These are phyloP conservation scores for Aspergillus sp. DNA, from an alignment of 2,329 filamentous ascomycete species.

Conservation along the genomic window DNA sequence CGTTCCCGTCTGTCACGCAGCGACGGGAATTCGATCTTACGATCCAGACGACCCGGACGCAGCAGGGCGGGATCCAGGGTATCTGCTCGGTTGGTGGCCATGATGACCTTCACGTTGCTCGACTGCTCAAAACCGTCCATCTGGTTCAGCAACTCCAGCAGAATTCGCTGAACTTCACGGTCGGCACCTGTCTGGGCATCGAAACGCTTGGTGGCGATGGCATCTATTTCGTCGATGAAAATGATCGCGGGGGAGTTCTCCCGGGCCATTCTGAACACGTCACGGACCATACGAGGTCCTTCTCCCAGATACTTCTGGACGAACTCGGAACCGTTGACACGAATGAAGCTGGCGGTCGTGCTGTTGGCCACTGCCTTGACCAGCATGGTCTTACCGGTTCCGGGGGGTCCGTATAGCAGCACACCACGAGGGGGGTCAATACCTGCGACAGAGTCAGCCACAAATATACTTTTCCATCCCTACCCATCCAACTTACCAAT, in stretches of 20 bases:
- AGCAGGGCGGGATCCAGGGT: slow-evolving; percentile 93
- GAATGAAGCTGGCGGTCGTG: slow-evolving; percentile 96
- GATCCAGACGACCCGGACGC: slow-evolving; percentile 89
- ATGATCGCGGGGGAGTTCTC: slow-evolving; percentile 99
- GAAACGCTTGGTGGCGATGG: slow-evolving; percentile 98
- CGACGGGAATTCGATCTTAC: slow-evolving; percentile 98
- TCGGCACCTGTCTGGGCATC: slow-evolving; percentile 98
- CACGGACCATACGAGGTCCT: slow-evolving; percentile 96
- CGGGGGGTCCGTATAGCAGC: slow-evolving; percentile 90
- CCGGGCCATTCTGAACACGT: slow-evolving; percentile 98
- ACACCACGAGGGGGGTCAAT: slow-evolving; percentile 98
- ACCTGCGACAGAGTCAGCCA: slow-evolving; percentile 38
- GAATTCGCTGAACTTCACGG: slow-evolving; percentile 95
- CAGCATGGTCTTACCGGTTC: slow-evolving; percentile 95
- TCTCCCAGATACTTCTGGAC: slow-evolving; percentile 99
- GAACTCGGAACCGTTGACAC: slow-evolving; percentile 96
- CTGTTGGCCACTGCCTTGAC: slow-evolving; percentile 99
- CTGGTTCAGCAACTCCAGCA: slow-evolving; percentile 95
- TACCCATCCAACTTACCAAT: slow-evolving; percentile 61
- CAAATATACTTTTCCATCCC: not conserved
- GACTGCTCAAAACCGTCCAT: slow-evolving; percentile 99
- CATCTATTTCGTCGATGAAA: slow-evolving; percentile 99
- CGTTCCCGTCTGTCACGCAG: slow-evolving; percentile 91
- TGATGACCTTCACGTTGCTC: slow-evolving; percentile 99
- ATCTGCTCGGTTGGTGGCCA: slow-evolving; percentile 98